These are phyloP conservation scores for Plasmodium vivax DNA, from an alignment of 169 alveolate genomes.

Conservation along the genomic window DNA sequence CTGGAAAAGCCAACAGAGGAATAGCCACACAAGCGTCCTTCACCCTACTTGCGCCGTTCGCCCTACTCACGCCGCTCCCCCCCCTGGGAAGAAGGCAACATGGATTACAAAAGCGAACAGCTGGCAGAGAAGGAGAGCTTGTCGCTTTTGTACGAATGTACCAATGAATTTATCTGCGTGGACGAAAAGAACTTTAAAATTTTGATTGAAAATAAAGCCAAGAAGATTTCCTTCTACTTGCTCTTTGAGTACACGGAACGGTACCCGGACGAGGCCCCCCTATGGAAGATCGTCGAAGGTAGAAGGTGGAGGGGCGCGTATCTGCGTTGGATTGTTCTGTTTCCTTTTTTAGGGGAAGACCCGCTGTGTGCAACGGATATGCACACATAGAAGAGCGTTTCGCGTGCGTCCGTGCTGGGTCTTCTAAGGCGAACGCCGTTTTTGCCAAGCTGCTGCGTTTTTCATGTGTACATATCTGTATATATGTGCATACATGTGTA, in stretches of 20 bases:
- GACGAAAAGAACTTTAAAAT: constrained; percentile 27
- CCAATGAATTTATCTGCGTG: constrained; percentile 32
- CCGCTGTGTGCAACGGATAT: neutral
- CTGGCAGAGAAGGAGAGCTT: constrained; percentile 57
- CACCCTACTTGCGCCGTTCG: neutral
- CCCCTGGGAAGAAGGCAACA: neutral
- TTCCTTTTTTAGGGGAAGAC: neutral
- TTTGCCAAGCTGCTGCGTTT: neutral
- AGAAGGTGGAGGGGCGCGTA: neutral
- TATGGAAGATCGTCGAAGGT: constrained; percentile 55
- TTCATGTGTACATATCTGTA: neutral
- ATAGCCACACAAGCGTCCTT: neutral
- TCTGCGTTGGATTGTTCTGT: neutral
- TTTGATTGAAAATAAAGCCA: constrained; percentile 33
- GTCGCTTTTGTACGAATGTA: constrained; percentile 45
- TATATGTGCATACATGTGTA: too few species aligned
- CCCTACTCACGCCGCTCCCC: neutral
- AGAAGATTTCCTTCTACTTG: constrained; percentile 45
- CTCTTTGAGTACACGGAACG: constrained; percentile 37
- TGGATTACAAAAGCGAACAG: constrained; percentile 62
- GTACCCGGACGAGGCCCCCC: constrained; percentile 57
- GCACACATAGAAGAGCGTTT: neutral
- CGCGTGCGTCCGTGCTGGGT: neutral
- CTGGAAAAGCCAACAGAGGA: neutral
- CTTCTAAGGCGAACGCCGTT: neutral